Base-by-base conservation (phyloP, 2,329 filamentous ascomycete genomes). In the Fonsecaea monophora region DNA sequence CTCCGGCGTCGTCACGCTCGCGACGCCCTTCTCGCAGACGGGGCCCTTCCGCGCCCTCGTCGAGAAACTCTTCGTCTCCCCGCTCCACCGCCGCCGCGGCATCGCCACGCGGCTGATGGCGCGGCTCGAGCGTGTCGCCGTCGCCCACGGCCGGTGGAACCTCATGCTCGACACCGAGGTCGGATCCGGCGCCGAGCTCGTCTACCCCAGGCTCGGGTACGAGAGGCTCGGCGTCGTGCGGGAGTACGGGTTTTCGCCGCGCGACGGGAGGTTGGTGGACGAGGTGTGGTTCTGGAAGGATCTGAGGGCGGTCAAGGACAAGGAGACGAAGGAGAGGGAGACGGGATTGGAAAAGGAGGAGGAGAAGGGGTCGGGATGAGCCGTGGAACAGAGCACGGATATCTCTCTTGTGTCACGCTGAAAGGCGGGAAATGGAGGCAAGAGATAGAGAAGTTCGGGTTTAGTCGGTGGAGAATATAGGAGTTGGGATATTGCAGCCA, bases 171-270 rank as follows among this genome's bases (percentile, higher is more conserved):
- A 86, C 66, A 83, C 85, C 1, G 84, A 84, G 68, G 80, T 81
- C 3, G 84, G 81, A 3, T 84, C 81, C 70, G 75, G 78, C 8
- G 87, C 85, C 3, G 86, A 87, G 73, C 7, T 53, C 8, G 78
- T 87, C 6, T 89, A 85, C 75, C 81, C 78, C 35, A 82, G 79
- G 63, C 77, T 89, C n/a, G 86, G 85, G 4, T 90, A 87, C 72
- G 77, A 77, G 8, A 81, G 84, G 73, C 75, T 85, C 15, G 87
- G 87, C 32, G 82, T 80, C 59, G 82, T 90, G 37, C 86, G 86
- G 15, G 80, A 80, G 53, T 87, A 84, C 76, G 82, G 80, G 59
- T 77, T 83, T 63, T 83, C 79, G 70, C 84, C 83, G 62, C 82
- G 81, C 69, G 83, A 83, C 68, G 83, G 82, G 60, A 81, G 83